Evolutionary conservation across 2,329 filamentous ascomycete species (phyloP).

Genomic region (Aspergillus sp.): DNA sequence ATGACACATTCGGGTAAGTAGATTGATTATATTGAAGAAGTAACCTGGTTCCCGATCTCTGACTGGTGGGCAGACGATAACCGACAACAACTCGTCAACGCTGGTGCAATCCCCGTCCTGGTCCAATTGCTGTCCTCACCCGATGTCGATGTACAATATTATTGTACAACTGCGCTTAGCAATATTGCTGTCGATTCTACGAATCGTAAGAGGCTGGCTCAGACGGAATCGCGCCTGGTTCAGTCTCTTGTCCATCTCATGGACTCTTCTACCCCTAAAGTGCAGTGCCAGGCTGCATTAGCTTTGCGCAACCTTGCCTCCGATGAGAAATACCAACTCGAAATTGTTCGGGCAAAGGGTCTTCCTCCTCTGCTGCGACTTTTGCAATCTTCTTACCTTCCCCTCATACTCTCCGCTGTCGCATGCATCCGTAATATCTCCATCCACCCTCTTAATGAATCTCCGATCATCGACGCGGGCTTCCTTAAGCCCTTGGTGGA

Average conservation of each 20-base stretch:
- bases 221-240: slow-evolving; percentile 85
- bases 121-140: slow-evolving; percentile 89
- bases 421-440: slow-evolving; percentile 99
- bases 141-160: slow-evolving; percentile 98
- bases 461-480: slow-evolving; percentile 95
- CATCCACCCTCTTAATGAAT: slow-evolving; percentile 96
- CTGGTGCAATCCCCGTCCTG: slow-evolving; percentile 94
- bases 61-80: slow-evolving; percentile 70
- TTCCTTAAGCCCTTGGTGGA: slow-evolving; percentile 93
- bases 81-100: slow-evolving; percentile 92
- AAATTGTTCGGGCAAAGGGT: slow-evolving; percentile 87
- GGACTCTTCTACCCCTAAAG: slow-evolving; percentile 95
- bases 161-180: slow-evolving; percentile 96
- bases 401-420: slow-evolving; percentile 91
- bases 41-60: slow-evolving; percentile 7
- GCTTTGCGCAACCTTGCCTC: slow-evolving; percentile 93
- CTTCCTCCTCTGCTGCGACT: slow-evolving; percentile 81
- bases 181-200: slow-evolving; percentile 94
- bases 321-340: slow-evolving; percentile 97
- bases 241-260: slow-evolving; percentile 93
- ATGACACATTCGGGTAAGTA: slow-evolving; percentile 94
- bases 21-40: background rate
- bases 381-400: slow-evolving; percentile 90
- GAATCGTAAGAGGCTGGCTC: slow-evolving; percentile 85
- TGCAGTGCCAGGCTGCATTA: slow-evolving; percentile 94